Evolutionary conservation across 2,329 filamentous ascomycete species (phyloP), one percentile per base, ranked within the genome.

Genomic region (Verticillium nonalfalfae): DNA sequence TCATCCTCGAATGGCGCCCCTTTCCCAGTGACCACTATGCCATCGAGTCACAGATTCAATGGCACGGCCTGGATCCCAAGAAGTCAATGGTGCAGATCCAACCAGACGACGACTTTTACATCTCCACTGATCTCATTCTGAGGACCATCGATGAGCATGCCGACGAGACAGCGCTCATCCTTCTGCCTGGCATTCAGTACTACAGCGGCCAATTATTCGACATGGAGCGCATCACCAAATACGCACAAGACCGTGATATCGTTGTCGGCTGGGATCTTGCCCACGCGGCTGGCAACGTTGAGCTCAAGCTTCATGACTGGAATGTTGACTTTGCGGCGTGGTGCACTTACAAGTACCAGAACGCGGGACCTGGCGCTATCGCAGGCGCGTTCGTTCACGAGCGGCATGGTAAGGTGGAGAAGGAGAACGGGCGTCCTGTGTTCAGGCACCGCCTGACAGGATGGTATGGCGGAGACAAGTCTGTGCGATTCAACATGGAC

Each of bases 291-390:
- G 90, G 90, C 31, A 94, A 94, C 69, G 87, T 93, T 1, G 84
- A 87, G 15, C 72, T 93, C 34, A 73, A 79, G 57, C 78, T 94
- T 33, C 90, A 93, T 71, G 88, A 91, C 64, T 93, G 90, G 90
- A 81, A 88, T 64, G 90, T 93, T 35, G 90, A 93, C 72, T 93
- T 93, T 69, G 90, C 90, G 7, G 87, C 81, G 13, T 94, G 90
- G 90, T 94, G 90, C 73, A 90, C 85, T 45, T 94, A 93, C 78
- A 94, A 94, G 74, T 94, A 93, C 74, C 80, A 93, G 67, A 93
- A 93, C 69, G 85, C 85, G 38, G 90, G 90, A 0, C 90, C 90
- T 0, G 90, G 90, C 2, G 81, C 85, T 4, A 92, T 92, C 64
- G 89, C 84, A 3, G 90, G 86, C 0, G 76, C 88, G 0, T 94